These are phyloP conservation scores for Zelonia costaricensis DNA, from an alignment of 208 protist species.

Conservation along the genomic window DNA sequence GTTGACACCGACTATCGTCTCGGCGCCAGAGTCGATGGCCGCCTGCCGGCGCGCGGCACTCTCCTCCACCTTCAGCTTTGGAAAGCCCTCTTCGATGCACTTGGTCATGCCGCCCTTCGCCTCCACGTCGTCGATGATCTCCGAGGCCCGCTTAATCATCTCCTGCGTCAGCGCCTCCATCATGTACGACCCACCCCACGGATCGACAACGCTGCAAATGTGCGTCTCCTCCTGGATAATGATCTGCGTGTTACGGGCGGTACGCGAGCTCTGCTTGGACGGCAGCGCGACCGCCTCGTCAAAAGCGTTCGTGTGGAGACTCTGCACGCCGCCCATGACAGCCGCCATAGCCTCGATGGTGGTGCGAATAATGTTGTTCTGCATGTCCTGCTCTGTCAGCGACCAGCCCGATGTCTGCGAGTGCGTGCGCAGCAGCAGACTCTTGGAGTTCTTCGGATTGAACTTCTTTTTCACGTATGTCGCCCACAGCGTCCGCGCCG, in stretches of 20 bases:
- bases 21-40: conserved; percentile 81
- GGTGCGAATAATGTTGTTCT: conserved; percentile 97
- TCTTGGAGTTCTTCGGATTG: conserved; percentile 88
- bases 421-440: conserved; percentile 94
- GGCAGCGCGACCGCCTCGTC: conserved; percentile 96
- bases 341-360: conserved; percentile 97
- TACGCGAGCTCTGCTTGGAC: conserved; percentile 89
- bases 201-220: conserved; percentile 85
- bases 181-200: conserved; percentile 93
- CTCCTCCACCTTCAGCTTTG: conserved; percentile 96
- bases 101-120: conserved; percentile 84
- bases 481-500: conserved; percentile 95
- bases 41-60: conserved; percentile 91
- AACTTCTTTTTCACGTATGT: conserved; percentile 93
- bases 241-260: conserved; percentile 97
- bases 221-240: conserved; percentile 94
- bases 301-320: conserved; percentile 95
- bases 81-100: conserved; percentile 89
- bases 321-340: conserved; percentile 93
- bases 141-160: conserved; percentile 65
- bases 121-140: conserved; percentile 93
- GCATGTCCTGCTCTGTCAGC: conserved; percentile 96
- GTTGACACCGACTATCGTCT: conserved; percentile 97
- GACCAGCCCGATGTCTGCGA: conserved; percentile 97
- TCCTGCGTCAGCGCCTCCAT: conserved; percentile 96